Conservation (phyloP, 2,329 filamentous ascomycete species). For the Ceratocystis cubensis region DNA sequence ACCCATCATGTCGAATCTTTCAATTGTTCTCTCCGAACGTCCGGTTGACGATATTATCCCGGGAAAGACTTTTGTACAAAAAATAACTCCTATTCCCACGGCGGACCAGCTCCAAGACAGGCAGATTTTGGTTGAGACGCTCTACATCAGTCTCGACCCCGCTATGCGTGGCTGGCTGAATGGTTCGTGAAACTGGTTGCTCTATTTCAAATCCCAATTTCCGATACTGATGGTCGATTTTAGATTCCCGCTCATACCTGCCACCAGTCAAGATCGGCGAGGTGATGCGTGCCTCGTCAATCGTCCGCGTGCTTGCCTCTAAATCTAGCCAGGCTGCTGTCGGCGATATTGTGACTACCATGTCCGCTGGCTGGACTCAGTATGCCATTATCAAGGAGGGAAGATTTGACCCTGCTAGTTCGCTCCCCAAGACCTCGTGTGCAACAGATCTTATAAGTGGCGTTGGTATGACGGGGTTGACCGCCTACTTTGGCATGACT, state of each 20-base stretch:
- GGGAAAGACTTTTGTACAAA: slow-evolving; percentile 34
- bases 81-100: slow-evolving; percentile 35
- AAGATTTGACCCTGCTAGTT: slow-evolving; percentile 32
- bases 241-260: slow-evolving; percentile 46
- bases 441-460: slow-evolving; percentile 50
- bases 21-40: slow-evolving; percentile 50
- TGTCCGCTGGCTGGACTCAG: slow-evolving; percentile 52
- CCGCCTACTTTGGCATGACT: slow-evolving; percentile 63
- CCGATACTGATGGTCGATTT: neutral
- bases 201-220: neutral
- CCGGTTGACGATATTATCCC: slow-evolving; percentile 49
- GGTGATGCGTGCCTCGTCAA: slow-evolving; percentile 52
- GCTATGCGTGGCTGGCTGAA: slow-evolving; percentile 66
- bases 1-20: slow-evolving; percentile 28
- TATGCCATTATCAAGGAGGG: slow-evolving; percentile 47
- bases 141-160: slow-evolving; percentile 60
- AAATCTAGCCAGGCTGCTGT: slow-evolving; percentile 42
- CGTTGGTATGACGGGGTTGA: slow-evolving; percentile 56
- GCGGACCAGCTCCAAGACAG: slow-evolving; percentile 47
- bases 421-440: slow-evolving; percentile 32
- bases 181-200: slow-evolving; percentile 29
- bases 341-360: slow-evolving; percentile 44
- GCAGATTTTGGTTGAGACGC: slow-evolving; percentile 46
- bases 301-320: slow-evolving; percentile 50
- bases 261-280: slow-evolving; percentile 56